Evolutionary conservation across 169 alveolate genomes (phyloP).

Genomic region (Plasmodium falciparum): DNA sequence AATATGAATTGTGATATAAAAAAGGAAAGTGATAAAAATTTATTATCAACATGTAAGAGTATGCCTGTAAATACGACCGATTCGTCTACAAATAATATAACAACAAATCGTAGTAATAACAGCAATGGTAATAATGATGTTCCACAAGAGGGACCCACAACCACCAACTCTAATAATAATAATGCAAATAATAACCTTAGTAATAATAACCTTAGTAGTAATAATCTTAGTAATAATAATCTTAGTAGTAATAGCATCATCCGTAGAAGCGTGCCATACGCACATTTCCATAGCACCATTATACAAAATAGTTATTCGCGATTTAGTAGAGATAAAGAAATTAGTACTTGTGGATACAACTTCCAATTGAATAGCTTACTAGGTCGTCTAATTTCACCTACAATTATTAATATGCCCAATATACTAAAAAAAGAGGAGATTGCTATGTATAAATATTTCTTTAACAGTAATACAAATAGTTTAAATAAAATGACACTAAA

Average conservation of each 20-base stretch:
- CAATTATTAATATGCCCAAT: slow-evolving; percentile 80
- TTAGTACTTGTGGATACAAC: slow-evolving; percentile 72
- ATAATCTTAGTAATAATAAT: no score
- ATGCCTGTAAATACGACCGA: not conserved
- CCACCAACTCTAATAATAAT: not conserved
- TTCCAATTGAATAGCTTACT: slow-evolving; percentile 73
- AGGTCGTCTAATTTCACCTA: slow-evolving; percentile 80
- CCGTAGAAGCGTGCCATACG: not conserved
- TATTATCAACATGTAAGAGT: not conserved
- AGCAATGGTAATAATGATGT: not conserved
- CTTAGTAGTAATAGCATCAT: not conserved
- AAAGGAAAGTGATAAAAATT: no score
- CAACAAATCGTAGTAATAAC: not conserved
- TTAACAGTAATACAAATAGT: slow-evolving; percentile 35
- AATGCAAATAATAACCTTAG: not conserved
- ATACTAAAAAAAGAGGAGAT: slow-evolving; percentile 77
- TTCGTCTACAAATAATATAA: not conserved
- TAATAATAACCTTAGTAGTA: not conserved
- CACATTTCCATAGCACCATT: no score
- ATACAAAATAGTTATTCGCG: no score
- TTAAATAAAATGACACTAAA: slow-evolving; percentile 66
- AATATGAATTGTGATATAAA: no score
- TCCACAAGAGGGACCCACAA: no score
- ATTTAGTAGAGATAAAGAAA: slow-evolving; percentile 46
- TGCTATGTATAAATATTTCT: slow-evolving; percentile 76